A percentile compares a stretch with the other conserved stretches of the same genome.
Conservation (phyloP, 2,329 filamentous ascomycete species). For the Alternaria gaisen region DNA sequence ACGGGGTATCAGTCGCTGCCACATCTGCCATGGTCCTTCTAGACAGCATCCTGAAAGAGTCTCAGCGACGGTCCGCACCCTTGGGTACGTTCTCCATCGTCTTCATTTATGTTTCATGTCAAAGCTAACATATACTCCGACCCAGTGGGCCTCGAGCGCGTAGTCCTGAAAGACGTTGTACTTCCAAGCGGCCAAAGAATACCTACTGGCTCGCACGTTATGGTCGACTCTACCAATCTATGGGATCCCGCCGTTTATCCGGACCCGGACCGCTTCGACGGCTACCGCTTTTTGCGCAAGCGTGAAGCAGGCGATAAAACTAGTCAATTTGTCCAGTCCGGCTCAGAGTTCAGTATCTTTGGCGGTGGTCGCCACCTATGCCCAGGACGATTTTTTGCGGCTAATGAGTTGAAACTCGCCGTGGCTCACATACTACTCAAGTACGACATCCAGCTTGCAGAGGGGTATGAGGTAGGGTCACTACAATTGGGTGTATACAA, state of each 20-base stretch:
- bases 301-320: neutral
- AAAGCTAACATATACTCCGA: no score
- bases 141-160: no score
- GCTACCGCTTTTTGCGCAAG: neutral
- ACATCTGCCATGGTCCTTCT: constrained; percentile 3
- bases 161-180: no score
- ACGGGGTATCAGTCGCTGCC: neutral
- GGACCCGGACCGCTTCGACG: no score
- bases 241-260: no score
- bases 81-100: neutral
- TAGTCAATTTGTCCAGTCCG: neutral
- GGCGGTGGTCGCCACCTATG: no score
- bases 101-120: neutral
- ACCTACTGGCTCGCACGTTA: no score
- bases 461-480: neutral
- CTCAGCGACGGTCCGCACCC: neutral
- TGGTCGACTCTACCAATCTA: no score
- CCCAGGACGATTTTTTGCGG: neutral
- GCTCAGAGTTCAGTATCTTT: neutral
- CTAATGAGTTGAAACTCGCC: neutral
- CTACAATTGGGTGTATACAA: neutral
- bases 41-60: constrained; percentile 7
- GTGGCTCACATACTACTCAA: neutral
- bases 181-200: no score
- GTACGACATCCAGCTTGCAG: neutral